Percentiles rank a stretch among this genome's conserved stretches.
Conservation (phyloP, 2,329 filamentous ascomycete species). For the Ascochyta pisi region DNA sequence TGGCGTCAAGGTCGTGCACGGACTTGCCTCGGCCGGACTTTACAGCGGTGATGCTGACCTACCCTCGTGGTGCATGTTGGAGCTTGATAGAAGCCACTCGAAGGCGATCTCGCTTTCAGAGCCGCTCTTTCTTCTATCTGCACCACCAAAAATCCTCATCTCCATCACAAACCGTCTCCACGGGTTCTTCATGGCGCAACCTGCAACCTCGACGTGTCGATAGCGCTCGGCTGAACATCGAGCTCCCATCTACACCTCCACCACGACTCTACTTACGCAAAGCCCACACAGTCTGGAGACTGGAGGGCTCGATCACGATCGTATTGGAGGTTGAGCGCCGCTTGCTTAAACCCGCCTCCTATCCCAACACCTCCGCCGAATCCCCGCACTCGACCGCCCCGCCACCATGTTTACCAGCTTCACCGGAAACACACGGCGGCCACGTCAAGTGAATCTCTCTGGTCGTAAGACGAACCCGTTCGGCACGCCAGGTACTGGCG, state of each 20-base stretch:
- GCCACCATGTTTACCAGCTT: constrained; percentile 85
- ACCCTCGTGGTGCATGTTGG: constrained; percentile 11
- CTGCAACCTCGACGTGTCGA: constrained; percentile 8
- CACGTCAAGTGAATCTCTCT: constrained; percentile 92
- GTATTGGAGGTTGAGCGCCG: neutral
- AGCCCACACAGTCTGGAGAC: constrained; percentile 17
- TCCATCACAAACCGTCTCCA: neutral
- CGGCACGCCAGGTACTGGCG: constrained; percentile 65
- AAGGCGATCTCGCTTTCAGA: constrained; percentile 13
- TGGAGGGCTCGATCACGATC: constrained; percentile 6
- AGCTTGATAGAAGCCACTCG: constrained; percentile 28
- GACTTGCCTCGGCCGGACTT: constrained; percentile 15
- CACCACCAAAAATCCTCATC: neutral
- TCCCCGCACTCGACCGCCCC: constrained; percentile 3
- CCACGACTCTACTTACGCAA: neutral
- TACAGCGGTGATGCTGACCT: constrained; percentile 16
- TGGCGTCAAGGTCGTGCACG: constrained; percentile 17
- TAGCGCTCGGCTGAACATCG: constrained; percentile 9
- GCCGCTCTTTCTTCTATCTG: neutral
- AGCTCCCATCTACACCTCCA: constrained; percentile 6
- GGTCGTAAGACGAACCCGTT: constrained; percentile 85
- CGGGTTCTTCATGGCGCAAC: constrained; percentile 2
- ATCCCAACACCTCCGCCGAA: neutral
- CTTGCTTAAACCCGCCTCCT: no score
- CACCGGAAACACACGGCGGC: constrained; percentile 82